Evolutionary conservation across 345 rosid species (phyloP).

Genomic region (Brassica napus): DNA sequence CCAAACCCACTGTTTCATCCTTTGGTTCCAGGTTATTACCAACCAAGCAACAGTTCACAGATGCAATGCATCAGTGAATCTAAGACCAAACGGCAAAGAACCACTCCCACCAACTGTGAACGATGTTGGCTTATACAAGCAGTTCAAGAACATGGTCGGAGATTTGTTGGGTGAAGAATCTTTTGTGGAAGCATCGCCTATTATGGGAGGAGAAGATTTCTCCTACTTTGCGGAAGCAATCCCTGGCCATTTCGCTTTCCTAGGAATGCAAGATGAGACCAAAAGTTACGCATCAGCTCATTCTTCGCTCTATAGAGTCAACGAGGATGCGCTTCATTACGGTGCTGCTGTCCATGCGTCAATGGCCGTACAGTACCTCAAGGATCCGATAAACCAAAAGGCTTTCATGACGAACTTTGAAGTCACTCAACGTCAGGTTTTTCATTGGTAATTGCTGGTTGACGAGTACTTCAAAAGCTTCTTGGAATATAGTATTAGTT

Average conservation of each 20-base stretch:
- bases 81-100: conserved; percentile 31
- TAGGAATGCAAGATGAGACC: conserved; percentile 61
- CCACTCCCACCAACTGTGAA: conserved; percentile 56
- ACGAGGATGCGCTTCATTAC: conserved; percentile 65
- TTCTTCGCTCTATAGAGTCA: conserved; percentile 54
- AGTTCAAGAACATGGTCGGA: conserved; percentile 44
- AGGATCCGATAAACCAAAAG: background rate
- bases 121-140: conserved; percentile 49
- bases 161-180: conserved; percentile 53
- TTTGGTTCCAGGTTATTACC: conserved; percentile 52
- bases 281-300: conserved; percentile 44
- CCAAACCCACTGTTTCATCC: background rate
- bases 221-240: conserved; percentile 59
- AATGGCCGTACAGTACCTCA: conserved; percentile 50
- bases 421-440: too few relatives aligned
- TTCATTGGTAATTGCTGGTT: background rate
- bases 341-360: conserved; percentile 79
- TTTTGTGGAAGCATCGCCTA: conserved; percentile 33
- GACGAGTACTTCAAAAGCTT: background rate
- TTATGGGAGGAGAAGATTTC: conserved; percentile 82
- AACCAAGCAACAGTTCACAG: conserved; percentile 72
- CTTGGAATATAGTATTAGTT: too few relatives aligned
- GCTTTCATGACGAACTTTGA: conserved; percentile 56
- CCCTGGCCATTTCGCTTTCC: conserved; percentile 61
- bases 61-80: conserved; percentile 62